Base-by-base conservation (phyloP, 139 green algal genomes). In the Zygnema cylindricum region DNA sequence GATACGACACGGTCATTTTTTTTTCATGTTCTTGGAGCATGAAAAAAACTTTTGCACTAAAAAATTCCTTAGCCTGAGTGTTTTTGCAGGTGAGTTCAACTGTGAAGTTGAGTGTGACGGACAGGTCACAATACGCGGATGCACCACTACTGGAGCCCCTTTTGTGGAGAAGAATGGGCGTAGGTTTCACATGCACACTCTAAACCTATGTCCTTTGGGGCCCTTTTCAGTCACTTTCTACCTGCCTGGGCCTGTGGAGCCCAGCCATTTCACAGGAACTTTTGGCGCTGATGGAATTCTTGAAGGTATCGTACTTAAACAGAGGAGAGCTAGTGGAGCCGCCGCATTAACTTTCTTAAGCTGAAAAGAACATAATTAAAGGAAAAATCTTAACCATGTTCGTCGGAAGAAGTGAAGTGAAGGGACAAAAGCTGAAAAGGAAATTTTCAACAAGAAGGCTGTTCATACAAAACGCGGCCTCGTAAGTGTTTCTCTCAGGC, bases 61-160 rank as follows among this genome's bases (percentile, higher is more conserved):
- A n/a, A n/a, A n/a, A n/a, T n/a, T n/a, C n/a, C n/a, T n/a, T n/a
- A n/a, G n/a, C n/a, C n/a, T 30, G 25, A 73, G 25, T 73, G 57
- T 25, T 73, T 73, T 25, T 73, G 57, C 71, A 79, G 71, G 71
- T 16, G 71, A 79, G 36, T 79, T 79, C 71, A 79, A 79, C 71
- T 79, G 71, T 79, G 71, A 79, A 16, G 71, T 79, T 3, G 71
- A 79, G 71, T 79, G 16, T 43, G 71, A 79, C 38, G 71, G 71
- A 11, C 71, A 79, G 21, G 71, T 79, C 36, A 79, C 71, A 7
- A 79, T 79, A 7, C 36, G 38, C 7, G 71, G 71, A 3, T 54
- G 36, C 71, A 79, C 71, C 16, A 43, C 38, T 7, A 79, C 71
- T 40, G 71, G 71, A 7, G 71, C 36, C 3, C 36, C 71, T 54